Evolutionary conservation across 2,329 filamentous ascomycete genomes (phyloP).

Genomic region (Arthroderma sp.): DNA sequence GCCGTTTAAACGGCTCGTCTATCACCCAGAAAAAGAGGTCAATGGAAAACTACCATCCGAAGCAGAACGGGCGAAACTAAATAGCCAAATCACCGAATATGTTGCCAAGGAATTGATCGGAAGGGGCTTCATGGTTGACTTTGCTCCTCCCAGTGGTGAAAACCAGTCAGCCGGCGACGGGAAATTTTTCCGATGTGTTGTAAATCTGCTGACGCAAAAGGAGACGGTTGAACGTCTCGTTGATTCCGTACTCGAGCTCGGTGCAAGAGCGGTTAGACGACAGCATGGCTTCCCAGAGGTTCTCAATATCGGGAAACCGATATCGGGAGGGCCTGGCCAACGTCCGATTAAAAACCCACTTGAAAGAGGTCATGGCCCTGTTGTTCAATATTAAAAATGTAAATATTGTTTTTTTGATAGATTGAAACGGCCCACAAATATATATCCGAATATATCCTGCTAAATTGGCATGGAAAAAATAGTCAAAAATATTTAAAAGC

Average conservation of each 20-base stretch:
- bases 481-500: neutral
- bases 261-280: constrained; percentile 20
- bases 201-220: constrained; percentile 47
- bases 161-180: constrained; percentile 41
- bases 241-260: constrained; percentile 41
- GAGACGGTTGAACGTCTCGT: constrained; percentile 52
- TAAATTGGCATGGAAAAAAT: neutral
- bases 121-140: constrained; percentile 58
- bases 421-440: neutral
- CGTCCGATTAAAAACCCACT: constrained; percentile 15
- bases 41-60: constrained; percentile 18
- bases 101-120: constrained; percentile 42
- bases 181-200: constrained; percentile 56
- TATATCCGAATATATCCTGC: neutral
- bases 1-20: constrained; percentile 39
- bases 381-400: constrained; percentile 13
- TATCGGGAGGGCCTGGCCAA: neutral
- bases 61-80: constrained; percentile 29
- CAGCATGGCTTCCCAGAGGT: constrained; percentile 5
- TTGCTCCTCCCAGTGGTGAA: constrained; percentile 40
- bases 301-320: neutral
- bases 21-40: constrained; percentile 17
- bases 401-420: neutral
- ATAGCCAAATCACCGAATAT: constrained; percentile 42
- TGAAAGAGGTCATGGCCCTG: constrained; percentile 24